phyloP scores from a whole-genome alignment of 345 rosid species.

The Laguncularia racemosa region DNA sequence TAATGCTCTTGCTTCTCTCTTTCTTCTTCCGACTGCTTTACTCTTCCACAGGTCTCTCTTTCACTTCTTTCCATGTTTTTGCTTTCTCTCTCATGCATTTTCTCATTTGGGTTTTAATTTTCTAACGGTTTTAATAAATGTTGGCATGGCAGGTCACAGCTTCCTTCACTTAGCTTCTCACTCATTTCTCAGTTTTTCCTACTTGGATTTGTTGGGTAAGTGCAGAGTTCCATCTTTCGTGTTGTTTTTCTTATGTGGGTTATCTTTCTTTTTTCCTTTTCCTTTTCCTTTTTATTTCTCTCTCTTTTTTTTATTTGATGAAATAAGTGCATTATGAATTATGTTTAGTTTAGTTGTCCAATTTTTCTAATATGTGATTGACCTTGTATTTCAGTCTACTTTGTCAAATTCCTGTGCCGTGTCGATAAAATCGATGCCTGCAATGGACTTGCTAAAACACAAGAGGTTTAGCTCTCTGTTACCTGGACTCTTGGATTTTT shows the following conservation, averaged over 20 bases:
- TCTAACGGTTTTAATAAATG: neutral
- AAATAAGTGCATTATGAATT: no score
- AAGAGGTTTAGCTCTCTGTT: no score
- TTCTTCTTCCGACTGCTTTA: conserved; percentile 45
- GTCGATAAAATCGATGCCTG: no score
- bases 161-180: conserved; percentile 38
- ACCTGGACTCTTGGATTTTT: no score
- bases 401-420: no score
- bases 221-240: neutral
- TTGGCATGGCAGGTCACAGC: conserved; percentile 26
- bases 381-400: no score
- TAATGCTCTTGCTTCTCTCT: conserved; percentile 46
- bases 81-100: neutral
- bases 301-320: neutral
- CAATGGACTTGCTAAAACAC: no score
- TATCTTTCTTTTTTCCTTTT: no score
- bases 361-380: no score
- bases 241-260: neutral
- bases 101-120: neutral
- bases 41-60: conserved; percentile 34
- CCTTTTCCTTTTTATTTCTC: conserved; percentile 1
- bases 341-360: no score
- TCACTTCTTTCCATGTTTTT: neutral
- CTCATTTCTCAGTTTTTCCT: conserved; percentile 36
- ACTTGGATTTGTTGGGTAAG: conserved; percentile 50